These are phyloP conservation scores for Straminergon stramineum DNA, from an alignment of 225 moss, liverwort and hornwort genomes.

Conservation along the genomic window DNA sequence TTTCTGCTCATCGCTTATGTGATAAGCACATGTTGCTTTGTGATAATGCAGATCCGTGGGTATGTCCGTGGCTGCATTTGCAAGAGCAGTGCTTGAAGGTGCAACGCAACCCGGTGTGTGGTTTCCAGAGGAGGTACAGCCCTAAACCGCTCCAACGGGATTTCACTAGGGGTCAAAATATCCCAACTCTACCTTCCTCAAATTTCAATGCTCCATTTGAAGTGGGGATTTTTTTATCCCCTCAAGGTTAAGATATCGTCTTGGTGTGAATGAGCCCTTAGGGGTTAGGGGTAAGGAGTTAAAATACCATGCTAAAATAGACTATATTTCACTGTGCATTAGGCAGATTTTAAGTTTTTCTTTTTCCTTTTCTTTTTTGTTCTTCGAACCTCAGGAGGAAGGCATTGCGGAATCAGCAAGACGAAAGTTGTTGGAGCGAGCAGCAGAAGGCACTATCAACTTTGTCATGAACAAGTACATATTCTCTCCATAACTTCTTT, in stretches of 20 bases:
- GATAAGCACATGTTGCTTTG: not conserved
- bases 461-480: slow-evolving; percentile 77
- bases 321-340: not conserved
- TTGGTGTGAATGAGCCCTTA: not conserved
- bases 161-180: not conserved
- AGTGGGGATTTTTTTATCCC: not conserved
- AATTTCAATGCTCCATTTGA: not conserved
- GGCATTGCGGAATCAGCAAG: slow-evolving; percentile 44
- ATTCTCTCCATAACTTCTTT: not conserved
- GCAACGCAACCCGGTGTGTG: slow-evolving; percentile 80
- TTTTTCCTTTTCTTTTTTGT: not conserved
- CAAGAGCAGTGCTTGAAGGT: slow-evolving; percentile 70
- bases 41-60: slow-evolving; percentile 42
- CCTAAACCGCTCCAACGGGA: not conserved
- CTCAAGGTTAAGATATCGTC: not conserved
- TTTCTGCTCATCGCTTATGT: not conserved
- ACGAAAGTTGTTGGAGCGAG: slow-evolving; percentile 51
- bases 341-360: not conserved
- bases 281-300: not conserved
- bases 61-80: slow-evolving; percentile 67
- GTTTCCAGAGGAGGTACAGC: slow-evolving; percentile 74
- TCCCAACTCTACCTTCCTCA: not conserved
- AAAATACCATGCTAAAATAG: not conserved
- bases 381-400: slow-evolving; percentile 25
- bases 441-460: slow-evolving; percentile 56